Conservation (phyloP, 805 yeast species). For the Diddensiella santjacobensis region DNA sequence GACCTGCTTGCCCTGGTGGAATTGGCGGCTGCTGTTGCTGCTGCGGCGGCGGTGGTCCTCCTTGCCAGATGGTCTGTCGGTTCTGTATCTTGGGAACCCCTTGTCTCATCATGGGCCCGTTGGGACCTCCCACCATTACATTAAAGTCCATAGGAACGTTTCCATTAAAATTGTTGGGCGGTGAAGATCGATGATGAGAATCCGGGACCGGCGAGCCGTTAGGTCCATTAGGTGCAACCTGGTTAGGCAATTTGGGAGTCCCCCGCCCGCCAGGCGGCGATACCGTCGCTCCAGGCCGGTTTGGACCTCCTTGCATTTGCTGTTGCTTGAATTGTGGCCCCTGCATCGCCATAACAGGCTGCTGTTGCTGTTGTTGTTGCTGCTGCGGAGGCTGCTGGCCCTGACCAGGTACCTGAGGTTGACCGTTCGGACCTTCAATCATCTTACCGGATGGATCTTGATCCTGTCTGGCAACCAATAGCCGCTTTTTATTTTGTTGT, state of each 20-base stretch:
- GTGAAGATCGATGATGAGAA: conserved; percentile 2
- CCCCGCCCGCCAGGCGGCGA: conserved; percentile 21
- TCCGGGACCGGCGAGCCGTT: conserved; percentile 24
- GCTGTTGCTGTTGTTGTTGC: conserved; percentile 7
- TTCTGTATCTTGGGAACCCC: conserved; percentile 12
- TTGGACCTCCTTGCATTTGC: conserved; percentile 4
- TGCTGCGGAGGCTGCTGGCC: conserved; percentile 14
- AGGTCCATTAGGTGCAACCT: conserved; percentile 24
- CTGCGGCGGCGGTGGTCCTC: conserved; percentile 16
- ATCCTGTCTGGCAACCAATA: conserved; percentile 40
- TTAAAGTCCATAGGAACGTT: conserved; percentile 29
- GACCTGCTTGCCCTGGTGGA: conserved; percentile 11
- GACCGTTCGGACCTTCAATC: conserved; percentile 14
- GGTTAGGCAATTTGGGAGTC: conserved; percentile 31
- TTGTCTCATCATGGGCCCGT: conserved; percentile 24
- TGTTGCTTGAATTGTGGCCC: conserved; percentile 7
- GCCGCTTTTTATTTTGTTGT: conserved; percentile 66
- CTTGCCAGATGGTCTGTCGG: conserved; percentile 14
- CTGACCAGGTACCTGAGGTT: conserved; percentile 12
- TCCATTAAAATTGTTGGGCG: conserved; percentile 23
- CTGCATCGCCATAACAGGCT: conserved; percentile 3
- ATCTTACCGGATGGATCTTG: conserved; percentile 24
- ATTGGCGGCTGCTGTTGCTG: conserved; percentile 19
- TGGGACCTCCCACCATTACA: conserved; percentile 29
- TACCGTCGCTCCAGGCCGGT: conserved; percentile 1